These are phyloP conservation scores for Fraxinus nigra DNA, from an alignment of 305 asterid genomes.

Conservation along the genomic window DNA sequence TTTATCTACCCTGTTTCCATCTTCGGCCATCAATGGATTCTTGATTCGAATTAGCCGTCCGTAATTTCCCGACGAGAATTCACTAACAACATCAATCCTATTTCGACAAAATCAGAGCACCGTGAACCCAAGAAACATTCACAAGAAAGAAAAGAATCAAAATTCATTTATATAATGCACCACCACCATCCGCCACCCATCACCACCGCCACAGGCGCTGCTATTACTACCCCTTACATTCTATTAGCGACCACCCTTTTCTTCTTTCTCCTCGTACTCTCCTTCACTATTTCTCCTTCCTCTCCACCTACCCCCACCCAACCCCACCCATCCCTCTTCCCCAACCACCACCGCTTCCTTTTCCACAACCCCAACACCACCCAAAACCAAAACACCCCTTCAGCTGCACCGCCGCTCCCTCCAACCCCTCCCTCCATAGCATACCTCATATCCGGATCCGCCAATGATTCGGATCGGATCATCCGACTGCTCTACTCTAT, in stretches of 20 bases:
- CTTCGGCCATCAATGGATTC: not conserved
- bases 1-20: not conserved
- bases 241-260: constrained; percentile 50
- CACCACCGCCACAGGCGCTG: constrained; percentile 28
- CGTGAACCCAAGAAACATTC: not conserved
- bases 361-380: constrained; percentile 35
- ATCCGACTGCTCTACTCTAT: constrained; percentile 62
- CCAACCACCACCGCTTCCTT: constrained; percentile 48
- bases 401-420: constrained; percentile 25
- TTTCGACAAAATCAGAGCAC: not conserved
- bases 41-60: not conserved
- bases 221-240: constrained; percentile 41
- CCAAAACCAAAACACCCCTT: constrained; percentile 14
- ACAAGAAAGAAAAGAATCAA: not conserved
- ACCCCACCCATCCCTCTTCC: constrained; percentile 52
- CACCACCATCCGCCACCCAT: constrained; percentile 26
- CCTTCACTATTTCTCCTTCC: constrained; percentile 33
- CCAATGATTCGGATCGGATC: constrained; percentile 55
- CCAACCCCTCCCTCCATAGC: constrained; percentile 73
- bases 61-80: not conserved
- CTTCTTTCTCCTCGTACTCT: constrained; percentile 49
- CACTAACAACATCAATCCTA: not conserved
- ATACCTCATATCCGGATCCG: constrained; percentile 77
- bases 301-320: constrained; percentile 27
- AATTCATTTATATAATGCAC: constrained; percentile 26